phyloP scores from a whole-genome alignment of 2,329 filamentous ascomycete genomes.

The Fusarium chlamydosporum region DNA sequence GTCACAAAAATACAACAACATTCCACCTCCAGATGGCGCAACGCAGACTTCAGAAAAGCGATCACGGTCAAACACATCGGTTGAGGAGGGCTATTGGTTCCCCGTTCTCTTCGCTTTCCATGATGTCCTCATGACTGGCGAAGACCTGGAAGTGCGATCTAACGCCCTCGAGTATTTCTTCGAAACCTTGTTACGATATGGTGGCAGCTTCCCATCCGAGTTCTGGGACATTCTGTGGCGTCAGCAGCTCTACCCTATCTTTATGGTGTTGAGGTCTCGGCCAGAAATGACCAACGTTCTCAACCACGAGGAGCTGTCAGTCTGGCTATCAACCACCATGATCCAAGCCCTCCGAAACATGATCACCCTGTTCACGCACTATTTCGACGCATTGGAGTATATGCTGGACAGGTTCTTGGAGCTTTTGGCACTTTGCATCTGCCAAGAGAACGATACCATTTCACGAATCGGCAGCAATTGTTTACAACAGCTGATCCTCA shows the following conservation, averaged over 20 bases:
- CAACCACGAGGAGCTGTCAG: slow-evolving; percentile 96
- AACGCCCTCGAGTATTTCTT: slow-evolving; percentile 96
- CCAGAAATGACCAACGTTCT: slow-evolving; percentile 96
- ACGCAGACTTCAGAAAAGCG: slow-evolving; percentile 60
- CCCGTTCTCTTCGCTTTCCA: slow-evolving; percentile 98
- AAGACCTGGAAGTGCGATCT: slow-evolving; percentile 95
- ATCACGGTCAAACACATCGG: slow-evolving; percentile 82
- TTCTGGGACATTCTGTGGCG: slow-evolving; percentile 99
- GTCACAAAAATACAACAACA: slow-evolving; percentile 70
- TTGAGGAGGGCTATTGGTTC: slow-evolving; percentile 99
- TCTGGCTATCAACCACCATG: slow-evolving; percentile 99
- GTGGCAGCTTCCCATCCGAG: slow-evolving; percentile 89
- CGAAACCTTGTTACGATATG: slow-evolving; percentile 89
- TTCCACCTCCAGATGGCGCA: slow-evolving; percentile 61
- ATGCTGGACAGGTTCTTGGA: slow-evolving; percentile 99
- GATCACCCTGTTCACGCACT: slow-evolving; percentile 98
- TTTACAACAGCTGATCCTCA: slow-evolving; percentile 93
- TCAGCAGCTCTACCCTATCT: slow-evolving; percentile 96
- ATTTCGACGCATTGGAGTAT: slow-evolving; percentile 94
- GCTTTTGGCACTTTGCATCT: slow-evolving; percentile 94
- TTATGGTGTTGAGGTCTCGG: slow-evolving; percentile 96
- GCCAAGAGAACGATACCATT: slow-evolving; percentile 98
- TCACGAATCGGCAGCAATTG: slow-evolving; percentile 98
- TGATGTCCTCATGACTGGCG: slow-evolving; percentile 98
- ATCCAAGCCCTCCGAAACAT: slow-evolving; percentile 98